phyloP scores from a whole-genome alignment of 257 asterid species.

The Penstemon barbatus region DNA sequence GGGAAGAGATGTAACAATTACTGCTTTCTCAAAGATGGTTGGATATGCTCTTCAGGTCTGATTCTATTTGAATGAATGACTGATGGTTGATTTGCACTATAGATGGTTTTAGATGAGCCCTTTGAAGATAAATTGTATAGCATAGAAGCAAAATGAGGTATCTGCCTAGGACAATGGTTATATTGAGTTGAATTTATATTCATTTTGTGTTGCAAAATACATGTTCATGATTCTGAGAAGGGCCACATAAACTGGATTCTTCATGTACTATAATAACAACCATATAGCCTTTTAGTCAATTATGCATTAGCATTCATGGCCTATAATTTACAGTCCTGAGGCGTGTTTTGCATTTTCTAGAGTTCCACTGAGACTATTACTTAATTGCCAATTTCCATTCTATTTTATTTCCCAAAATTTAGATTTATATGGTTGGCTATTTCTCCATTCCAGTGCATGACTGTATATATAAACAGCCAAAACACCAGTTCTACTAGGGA shows the following conservation, averaged over 20 bases:
- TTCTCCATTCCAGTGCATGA: neutral
- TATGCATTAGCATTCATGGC: neutral
- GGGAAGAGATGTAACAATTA: conserved; percentile 72
- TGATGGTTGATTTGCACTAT: conserved; percentile 4
- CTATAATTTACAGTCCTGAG: neutral
- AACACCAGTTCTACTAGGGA: conserved; percentile 5
- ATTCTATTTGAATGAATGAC: conserved; percentile 23
- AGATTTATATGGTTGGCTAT: neutral
- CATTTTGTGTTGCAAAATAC: neutral
- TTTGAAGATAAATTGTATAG: conserved; percentile 1
- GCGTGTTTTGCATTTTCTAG: neutral
- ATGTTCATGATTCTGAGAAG: neutral
- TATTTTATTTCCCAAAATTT: neutral
- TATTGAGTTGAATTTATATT: neutral
- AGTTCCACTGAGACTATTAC: neutral
- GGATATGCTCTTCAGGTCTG: conserved; percentile 73
- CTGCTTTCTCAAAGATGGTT: conserved; percentile 85
- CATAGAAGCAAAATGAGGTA: conserved; percentile 1
- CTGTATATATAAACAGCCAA: neutral
- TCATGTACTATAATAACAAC: neutral
- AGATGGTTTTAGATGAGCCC: neutral
- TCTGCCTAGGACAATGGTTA: neutral
- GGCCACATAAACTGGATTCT: neutral
- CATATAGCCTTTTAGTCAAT: neutral
- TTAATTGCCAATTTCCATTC: neutral